A percentile compares a stretch with the other conserved stretches of the same genome.
phyloP scores from a whole-genome alignment of 768 basidiomycete species.

The Tylopilus vinaceipallidus region DNA sequence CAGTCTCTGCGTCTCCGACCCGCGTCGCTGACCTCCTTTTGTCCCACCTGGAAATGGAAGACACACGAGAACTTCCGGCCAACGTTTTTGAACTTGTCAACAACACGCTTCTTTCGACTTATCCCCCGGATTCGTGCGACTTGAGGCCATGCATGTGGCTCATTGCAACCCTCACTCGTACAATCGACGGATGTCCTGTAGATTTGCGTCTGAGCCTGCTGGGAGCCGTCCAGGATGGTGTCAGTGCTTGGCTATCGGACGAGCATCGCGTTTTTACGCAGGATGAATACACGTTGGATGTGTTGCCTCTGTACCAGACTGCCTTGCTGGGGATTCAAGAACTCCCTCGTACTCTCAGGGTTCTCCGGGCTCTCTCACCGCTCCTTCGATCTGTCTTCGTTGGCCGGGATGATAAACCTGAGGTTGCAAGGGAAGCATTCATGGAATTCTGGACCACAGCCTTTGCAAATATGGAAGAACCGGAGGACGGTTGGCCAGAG shows the following conservation, averaged over 20 bases:
- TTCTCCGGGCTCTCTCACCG: slow-evolving; percentile 47
- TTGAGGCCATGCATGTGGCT: slow-evolving; percentile 61
- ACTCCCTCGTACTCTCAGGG: slow-evolving; percentile 38
- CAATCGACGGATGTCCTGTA: slow-evolving; percentile 55
- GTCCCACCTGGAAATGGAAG: slow-evolving; percentile 48
- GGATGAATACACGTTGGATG: slow-evolving; percentile 58
- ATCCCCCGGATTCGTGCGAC: slow-evolving; percentile 61
- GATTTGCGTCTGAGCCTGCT: slow-evolving; percentile 47
- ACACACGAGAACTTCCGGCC: slow-evolving; percentile 52
- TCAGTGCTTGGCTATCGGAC: slow-evolving; percentile 65
- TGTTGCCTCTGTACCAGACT: slow-evolving; percentile 63
- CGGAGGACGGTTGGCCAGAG: slow-evolving; percentile 54
- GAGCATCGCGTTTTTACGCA: slow-evolving; percentile 46
- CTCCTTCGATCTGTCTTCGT: slow-evolving; percentile 59
- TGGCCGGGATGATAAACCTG: slow-evolving; percentile 47
- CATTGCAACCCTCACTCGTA: slow-evolving; percentile 49
- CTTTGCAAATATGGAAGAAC: slow-evolving; percentile 41
- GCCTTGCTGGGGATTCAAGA: slow-evolving; percentile 50
- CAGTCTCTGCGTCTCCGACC: slow-evolving; percentile 40
- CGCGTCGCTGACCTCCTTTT: slow-evolving; percentile 65
- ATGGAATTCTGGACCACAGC: slow-evolving; percentile 57
- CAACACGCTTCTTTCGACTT: slow-evolving; percentile 55
- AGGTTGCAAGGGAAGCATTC: slow-evolving; percentile 49
- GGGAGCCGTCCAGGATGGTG: slow-evolving; percentile 49
- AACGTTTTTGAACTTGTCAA: slow-evolving; percentile 58